These are phyloP conservation scores for Salix caprea DNA, from an alignment of 345 rosid genomes.

Conservation along the genomic window DNA sequence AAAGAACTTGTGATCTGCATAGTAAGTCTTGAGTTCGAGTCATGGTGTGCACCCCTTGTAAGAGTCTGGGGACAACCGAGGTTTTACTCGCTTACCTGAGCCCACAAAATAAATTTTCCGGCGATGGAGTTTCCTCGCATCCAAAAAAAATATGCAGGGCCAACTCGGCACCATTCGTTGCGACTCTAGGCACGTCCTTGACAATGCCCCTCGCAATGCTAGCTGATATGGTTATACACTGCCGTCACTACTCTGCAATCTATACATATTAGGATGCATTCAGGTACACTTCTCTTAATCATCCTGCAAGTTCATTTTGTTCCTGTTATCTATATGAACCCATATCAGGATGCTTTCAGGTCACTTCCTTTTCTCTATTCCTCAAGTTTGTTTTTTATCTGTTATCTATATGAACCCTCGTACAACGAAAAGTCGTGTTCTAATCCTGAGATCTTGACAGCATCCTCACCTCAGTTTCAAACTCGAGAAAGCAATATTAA, in stretches of 20 bases:
- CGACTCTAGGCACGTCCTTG: constrained; percentile 73
- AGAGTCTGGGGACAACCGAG: no score
- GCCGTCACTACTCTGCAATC: constrained; percentile 61
- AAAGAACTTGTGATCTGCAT: no score
- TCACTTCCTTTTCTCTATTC: no score
- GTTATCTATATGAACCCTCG: not conserved
- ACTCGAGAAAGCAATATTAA: not conserved
- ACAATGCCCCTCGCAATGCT: constrained; percentile 85
- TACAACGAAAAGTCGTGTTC: not conserved
- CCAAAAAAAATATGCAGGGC: constrained; percentile 45
- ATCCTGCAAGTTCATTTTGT: not conserved
- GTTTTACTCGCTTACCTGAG: accelerated
- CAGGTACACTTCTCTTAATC: constrained; percentile 39
- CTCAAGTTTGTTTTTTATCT: no score
- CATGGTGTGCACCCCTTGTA: accelerated
- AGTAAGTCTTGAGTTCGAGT: no score
- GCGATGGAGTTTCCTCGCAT: accelerated
- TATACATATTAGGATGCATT: constrained; percentile 71
- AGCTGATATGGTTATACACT: constrained; percentile 73
- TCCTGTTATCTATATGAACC: no score
- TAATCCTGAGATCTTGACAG: not conserved
- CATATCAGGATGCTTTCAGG: no score
- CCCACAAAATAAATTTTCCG: no score
- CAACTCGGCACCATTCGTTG: constrained; percentile 64
- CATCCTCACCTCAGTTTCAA: not conserved